Conservation (phyloP, 306 rosid species). For the Acacia confusa region DNA sequence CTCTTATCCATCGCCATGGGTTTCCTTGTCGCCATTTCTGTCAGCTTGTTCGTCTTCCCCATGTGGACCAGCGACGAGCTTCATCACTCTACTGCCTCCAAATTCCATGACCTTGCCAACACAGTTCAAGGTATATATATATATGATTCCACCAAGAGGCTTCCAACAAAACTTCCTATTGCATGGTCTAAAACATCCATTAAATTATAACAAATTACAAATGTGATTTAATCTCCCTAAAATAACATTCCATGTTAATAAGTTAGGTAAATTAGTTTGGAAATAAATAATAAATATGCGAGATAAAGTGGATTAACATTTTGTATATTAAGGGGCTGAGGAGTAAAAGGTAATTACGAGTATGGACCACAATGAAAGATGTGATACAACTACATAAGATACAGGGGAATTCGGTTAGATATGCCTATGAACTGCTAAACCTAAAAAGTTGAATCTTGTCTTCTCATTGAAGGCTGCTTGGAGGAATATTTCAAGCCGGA, state of each 20-base stretch:
- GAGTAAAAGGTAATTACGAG: not conserved
- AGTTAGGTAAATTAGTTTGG: too few species aligned
- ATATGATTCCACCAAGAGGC: not conserved
- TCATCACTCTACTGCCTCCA: conserved; percentile 59
- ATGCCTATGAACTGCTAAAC: not conserved
- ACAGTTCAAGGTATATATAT: conserved; percentile 57
- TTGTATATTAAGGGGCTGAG: too few species aligned
- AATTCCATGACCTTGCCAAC: conserved; percentile 54
- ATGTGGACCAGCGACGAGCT: conserved; percentile 90
- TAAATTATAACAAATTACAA: too few species aligned
- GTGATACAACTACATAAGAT: not conserved
- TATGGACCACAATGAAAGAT: not conserved
- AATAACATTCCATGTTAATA: too few species aligned
- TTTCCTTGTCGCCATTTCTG: conserved; percentile 56
- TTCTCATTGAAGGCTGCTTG: conserved; percentile 49
- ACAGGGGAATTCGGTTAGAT: not conserved
- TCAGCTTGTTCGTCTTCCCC: conserved; percentile 67
- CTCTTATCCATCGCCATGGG: conserved; percentile 69
- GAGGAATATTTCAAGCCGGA: conserved; percentile 48
- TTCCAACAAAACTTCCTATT: not conserved
- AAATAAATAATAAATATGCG: too few species aligned
- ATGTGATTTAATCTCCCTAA: not conserved
- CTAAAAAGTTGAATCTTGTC: not conserved
- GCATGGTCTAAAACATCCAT: not conserved
- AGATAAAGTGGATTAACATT: too few species aligned